Conservation (phyloP, 257 asterid genomes). For the Ballota nigra region DNA sequence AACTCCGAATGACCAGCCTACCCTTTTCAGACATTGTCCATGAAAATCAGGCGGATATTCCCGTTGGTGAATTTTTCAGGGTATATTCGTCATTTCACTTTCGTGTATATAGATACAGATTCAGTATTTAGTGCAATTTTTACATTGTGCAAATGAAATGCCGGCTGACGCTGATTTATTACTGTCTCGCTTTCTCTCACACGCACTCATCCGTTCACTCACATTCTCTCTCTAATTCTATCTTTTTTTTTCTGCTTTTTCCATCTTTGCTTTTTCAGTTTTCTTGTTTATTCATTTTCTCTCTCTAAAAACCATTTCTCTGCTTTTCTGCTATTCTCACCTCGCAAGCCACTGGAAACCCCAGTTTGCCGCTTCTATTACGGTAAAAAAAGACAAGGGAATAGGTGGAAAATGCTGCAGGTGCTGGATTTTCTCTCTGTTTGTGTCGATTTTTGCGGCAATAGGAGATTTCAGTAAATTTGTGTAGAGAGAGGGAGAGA, state of each 20-base stretch:
- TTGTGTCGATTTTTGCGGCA: background rate
- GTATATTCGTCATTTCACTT: constrained; percentile 25
- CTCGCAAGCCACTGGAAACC: constrained; percentile 19
- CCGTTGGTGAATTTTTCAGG: constrained; percentile 17
- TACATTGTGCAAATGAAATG: constrained; percentile 21
- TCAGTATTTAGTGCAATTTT: background rate
- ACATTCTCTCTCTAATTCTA: constrained; percentile 18
- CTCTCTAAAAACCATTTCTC: constrained; percentile 8
- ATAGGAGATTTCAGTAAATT: constrained; percentile 13
- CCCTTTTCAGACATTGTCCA: constrained; percentile 21
- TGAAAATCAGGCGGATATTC: constrained; percentile 16
- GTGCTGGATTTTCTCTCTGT: constrained; percentile 21
- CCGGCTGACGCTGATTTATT: constrained; percentile 26
- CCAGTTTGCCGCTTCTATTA: background rate
- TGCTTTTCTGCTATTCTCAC: constrained; percentile 18
- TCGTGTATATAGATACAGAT: background rate
- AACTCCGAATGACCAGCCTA: background rate
- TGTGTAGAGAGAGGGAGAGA: background rate
- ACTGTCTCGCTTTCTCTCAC: constrained; percentile 23
- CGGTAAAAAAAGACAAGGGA: background rate
- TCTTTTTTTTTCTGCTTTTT: constrained; percentile 20
- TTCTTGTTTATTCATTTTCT: constrained; percentile 21
- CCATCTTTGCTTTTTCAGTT: constrained; percentile 28
- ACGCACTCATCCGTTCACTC: background rate
- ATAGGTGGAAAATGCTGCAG: constrained; percentile 13